phyloP scores from a whole-genome alignment of 345 rosid species.

The Jatropha curcas region DNA sequence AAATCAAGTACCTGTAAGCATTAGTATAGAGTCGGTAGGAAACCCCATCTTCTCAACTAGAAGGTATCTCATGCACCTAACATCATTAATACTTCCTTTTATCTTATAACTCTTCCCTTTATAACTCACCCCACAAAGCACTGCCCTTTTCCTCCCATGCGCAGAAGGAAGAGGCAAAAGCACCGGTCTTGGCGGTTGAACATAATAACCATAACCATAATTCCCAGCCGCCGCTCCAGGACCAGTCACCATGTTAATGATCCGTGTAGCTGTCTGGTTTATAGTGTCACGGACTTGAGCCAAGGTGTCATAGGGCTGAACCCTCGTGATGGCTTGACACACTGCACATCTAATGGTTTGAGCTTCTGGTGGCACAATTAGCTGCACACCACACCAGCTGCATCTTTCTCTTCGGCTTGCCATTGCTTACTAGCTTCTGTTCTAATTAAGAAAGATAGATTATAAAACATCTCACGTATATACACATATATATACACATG shows the following conservation, averaged over 20 bases:
- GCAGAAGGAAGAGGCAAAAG: constrained; percentile 20
- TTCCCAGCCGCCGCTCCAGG: constrained; percentile 9
- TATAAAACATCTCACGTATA: too few relatives aligned
- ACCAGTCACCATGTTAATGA: constrained; percentile 14
- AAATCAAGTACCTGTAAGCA: constrained; percentile 31
- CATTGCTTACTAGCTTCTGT: too few relatives aligned
- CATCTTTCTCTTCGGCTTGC: constrained; percentile 49
- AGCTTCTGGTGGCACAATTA: constrained; percentile 44
- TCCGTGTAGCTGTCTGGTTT: constrained; percentile 19
- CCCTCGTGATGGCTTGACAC: constrained; percentile 45
- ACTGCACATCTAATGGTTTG: constrained; percentile 37
- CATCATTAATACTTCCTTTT: constrained; percentile 57
- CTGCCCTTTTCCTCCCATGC: constrained; percentile 50
- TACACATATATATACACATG: too few relatives aligned
- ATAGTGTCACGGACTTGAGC: constrained; percentile 23
- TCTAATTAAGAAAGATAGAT: too few relatives aligned
- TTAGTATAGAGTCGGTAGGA: constrained; percentile 42
- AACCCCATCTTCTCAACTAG: constrained; percentile 49
- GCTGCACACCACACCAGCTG: constrained; percentile 46
- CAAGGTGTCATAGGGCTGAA: constrained; percentile 23
- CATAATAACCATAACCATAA: constrained; percentile 17
- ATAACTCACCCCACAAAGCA: constrained; percentile 58
- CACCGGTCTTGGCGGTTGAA: constrained; percentile 19
- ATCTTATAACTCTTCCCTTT: constrained; percentile 39
- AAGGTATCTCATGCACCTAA: constrained; percentile 50